phyloP scores from a whole-genome alignment of 164 flowering plant genomes.

The Nymphaea thermarum region DNA sequence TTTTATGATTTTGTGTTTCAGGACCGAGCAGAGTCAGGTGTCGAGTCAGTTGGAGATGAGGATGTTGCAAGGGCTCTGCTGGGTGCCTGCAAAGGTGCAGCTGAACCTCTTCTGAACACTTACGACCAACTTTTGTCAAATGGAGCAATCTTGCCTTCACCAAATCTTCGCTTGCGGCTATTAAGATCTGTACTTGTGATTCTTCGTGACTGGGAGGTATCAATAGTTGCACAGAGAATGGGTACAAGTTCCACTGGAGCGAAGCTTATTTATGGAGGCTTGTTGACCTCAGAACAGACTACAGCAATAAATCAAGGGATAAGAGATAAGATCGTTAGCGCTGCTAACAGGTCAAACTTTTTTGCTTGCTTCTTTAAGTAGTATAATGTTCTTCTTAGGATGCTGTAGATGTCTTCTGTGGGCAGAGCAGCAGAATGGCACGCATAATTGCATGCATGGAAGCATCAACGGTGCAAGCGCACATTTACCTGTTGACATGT shows the following conservation, averaged over 20 bases:
- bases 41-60: slow-evolving; percentile 81
- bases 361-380: background rate
- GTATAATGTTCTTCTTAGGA: background rate
- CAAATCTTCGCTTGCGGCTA: slow-evolving; percentile 61
- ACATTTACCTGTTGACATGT: too few species aligned
- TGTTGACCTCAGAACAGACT: slow-evolving; percentile 40
- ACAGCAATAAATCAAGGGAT: slow-evolving; percentile 55
- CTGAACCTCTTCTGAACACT: slow-evolving; percentile 73
- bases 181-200: slow-evolving; percentile 74
- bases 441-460: background rate
- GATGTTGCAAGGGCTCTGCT: slow-evolving; percentile 90
- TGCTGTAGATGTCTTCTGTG: background rate
- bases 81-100: slow-evolving; percentile 86
- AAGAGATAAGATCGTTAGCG: slow-evolving; percentile 83
- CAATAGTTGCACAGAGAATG: slow-evolving; percentile 59
- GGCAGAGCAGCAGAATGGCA: background rate
- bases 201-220: slow-evolving; percentile 94
- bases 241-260: slow-evolving; percentile 73
- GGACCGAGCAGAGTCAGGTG: slow-evolving; percentile 68
- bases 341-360: slow-evolving; percentile 71
- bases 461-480: too few species aligned
- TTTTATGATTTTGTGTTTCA: slow-evolving; percentile 15
- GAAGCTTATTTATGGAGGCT: slow-evolving; percentile 46
- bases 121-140: slow-evolving; percentile 77
- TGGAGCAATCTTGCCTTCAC: slow-evolving; percentile 78